Base-by-base conservation (phyloP, 441 rosid species). In the Codiaeum variegatum region DNA sequence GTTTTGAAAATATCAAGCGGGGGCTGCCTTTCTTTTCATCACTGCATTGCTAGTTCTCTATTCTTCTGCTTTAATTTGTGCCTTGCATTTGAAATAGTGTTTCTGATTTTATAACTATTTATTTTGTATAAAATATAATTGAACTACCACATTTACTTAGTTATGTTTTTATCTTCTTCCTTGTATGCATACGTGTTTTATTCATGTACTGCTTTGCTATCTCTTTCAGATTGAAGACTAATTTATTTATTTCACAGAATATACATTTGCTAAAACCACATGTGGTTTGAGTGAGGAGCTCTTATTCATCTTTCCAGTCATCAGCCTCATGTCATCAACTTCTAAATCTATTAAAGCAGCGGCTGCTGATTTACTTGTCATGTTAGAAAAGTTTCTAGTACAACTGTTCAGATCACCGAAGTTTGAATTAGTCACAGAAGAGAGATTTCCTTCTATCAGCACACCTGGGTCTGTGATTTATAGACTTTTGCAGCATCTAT, bases 301-400 rank as follows among this genome's bases (percentile, higher is more conserved):
- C 55, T 78, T 94, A 69, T 77, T 92, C 73, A 78, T 86, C 78
- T 89, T 87, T 82, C 98, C 97, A 69, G 78, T 80, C 70, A 81
- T 94, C 75, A 80, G 78, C 73, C 90, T 94, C 73, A 76, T 94
- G 87, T 92, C 97, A n/a, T 88, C 93, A 62, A 88, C 96, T 74
- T 94, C 97, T 80, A 85, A 78, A 82, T 83, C 88, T 78, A 79
- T 92, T 73, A 94, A 92, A 85, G 89, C 81, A 79, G 85, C 79
- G 55, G 94, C 97, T 71, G 81, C 80, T 83, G 91, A 90, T 80
- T 85, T 92, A 81, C 91, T 94, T 75, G 71, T 81, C 78, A 72
- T 84, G 77, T 77, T 94, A 70, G 94, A 94, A 78, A 88, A 82
- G 82, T 81, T 76, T 71, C 71, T 86, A 71, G 83, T 81, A 70